Percentiles rank a stretch among this genome's conserved stretches.
These are phyloP conservation scores for Conringia planisiliqua DNA, from an alignment of 345 rosid species.

Conservation along the genomic window DNA sequence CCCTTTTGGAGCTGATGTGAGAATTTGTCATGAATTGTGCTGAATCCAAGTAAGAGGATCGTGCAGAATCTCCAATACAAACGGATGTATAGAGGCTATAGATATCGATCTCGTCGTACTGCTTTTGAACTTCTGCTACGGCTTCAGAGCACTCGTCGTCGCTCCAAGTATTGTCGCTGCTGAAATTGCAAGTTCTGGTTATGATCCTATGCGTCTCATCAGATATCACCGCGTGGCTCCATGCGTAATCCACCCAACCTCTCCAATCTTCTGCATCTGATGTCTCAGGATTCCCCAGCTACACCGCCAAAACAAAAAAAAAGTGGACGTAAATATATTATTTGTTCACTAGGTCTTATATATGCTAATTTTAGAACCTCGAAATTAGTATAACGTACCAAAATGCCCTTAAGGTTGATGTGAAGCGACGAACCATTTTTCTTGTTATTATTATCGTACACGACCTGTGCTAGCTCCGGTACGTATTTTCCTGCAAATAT, in stretches of 20 bases:
- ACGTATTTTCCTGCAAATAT: slow-evolving; percentile 67
- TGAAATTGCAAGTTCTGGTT: slow-evolving; percentile 75
- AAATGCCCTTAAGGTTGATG: slow-evolving; percentile 73
- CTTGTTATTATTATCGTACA: slow-evolving; percentile 49
- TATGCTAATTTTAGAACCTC: neutral
- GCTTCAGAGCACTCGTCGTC: slow-evolving; percentile 62
- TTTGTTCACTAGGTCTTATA: neutral
- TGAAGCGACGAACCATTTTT: slow-evolving; percentile 52
- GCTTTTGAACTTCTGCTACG: slow-evolving; percentile 64
- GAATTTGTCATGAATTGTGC: slow-evolving; percentile 4
- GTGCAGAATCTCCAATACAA: slow-evolving; percentile 51
- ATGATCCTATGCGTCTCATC: slow-evolving; percentile 78
- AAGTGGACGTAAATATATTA: neutral
- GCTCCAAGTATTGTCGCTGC: slow-evolving; percentile 68
- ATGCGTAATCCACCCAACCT: slow-evolving; percentile 95
- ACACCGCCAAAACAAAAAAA: neutral
- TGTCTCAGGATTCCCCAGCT: slow-evolving; percentile 98
- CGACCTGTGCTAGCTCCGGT: slow-evolving; percentile 67
- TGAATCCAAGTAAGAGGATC: slow-evolving; percentile 25
- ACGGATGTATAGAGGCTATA: slow-evolving; percentile 84
- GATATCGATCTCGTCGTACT: slow-evolving; percentile 82
- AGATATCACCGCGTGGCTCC: slow-evolving; percentile 99
- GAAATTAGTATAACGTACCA: too few relatives aligned
- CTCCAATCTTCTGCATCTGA: slow-evolving; percentile 91
- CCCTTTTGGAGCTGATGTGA: slow-evolving; percentile 19